Evolutionary conservation across 148 eudicot genomes (phyloP), one percentile per base, ranked within the genome.

Genomic region (Amaranthus hypochondriacus): DNA sequence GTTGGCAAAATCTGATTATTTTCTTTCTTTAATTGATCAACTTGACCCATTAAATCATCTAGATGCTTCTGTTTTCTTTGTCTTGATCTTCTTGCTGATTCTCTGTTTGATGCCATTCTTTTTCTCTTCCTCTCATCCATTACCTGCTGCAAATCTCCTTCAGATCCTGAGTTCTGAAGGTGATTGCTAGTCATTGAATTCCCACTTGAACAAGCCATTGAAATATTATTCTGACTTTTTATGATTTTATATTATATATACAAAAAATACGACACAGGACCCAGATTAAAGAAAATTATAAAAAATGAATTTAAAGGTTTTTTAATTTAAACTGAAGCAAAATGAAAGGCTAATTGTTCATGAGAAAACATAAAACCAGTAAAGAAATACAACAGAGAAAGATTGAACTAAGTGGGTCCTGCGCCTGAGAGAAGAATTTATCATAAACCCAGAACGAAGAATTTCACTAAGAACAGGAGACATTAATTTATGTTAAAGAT

Each of bases 281-380:
- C 82, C 79, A 75, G 57, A 52, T 56, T 12, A 5, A 51, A 14
- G 0, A 49, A 52, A 42, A 56, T n/a, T n/a, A 11, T 18, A 15
- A 57, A 10, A 59, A 55, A 56, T 5, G 11, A 15, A 58, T 58
- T 49, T 73, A 0, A 5, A 55, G 13, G n/a, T 7, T 14, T 18
- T 18, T 18, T 66, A 39, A 79, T 67, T 73, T 58, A 48, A 50
- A 56, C 18, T 18, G 55, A 18, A 18, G 44, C 69, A 56, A 44
- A 48, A 9, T 6, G 48, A 53, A 49, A 11, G 18, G 64, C 3
- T 77, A 18, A 76, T 18, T 18, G 18, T 74, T 86, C 77, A 83
- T 85, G 91, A 87, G 68, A 89, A 90, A 75, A 84, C 95, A 75
- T 90, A 90, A 58, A 90, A 90, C 95, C 95, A 90, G 82, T 90